These are phyloP conservation scores for Cryomyces antarcticus DNA, from an alignment of 495 filamentous ascomycete genomes.

Conservation along the genomic window DNA sequence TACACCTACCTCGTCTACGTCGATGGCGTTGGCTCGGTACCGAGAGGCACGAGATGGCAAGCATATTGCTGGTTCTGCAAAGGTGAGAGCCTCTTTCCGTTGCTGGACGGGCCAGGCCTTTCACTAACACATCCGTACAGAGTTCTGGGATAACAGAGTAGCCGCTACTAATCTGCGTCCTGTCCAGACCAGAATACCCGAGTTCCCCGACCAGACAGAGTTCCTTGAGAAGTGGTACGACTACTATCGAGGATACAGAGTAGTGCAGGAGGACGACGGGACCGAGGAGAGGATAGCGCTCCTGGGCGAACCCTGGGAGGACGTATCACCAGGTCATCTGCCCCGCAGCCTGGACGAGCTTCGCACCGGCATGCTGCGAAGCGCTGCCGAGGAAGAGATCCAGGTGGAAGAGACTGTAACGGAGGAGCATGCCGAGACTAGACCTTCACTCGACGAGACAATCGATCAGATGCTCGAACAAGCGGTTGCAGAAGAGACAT, in stretches of 20 bases:
- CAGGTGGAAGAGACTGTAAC: background rate
- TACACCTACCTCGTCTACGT: slow-evolving; percentile 20
- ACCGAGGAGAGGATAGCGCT: slow-evolving; percentile 19
- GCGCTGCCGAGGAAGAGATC: background rate
- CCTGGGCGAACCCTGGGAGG: slow-evolving; percentile 18
- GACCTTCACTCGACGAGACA: slow-evolving; percentile 14
- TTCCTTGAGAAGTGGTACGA: slow-evolving; percentile 24
- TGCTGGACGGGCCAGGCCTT: background rate
- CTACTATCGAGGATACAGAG: slow-evolving; percentile 21
- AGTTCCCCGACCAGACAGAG: slow-evolving; percentile 20
- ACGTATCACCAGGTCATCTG: slow-evolving; percentile 22
- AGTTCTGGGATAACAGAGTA: slow-evolving; percentile 24
- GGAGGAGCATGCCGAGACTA: slow-evolving; percentile 4
- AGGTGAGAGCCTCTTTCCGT: slow-evolving; percentile 2
- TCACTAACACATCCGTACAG: slow-evolving; percentile 9
- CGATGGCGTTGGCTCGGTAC: slow-evolving; percentile 24
- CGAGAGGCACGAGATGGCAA: slow-evolving; percentile 23
- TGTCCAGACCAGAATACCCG: slow-evolving; percentile 18
- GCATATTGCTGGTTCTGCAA: slow-evolving; percentile 27
- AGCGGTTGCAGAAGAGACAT: slow-evolving; percentile 5
- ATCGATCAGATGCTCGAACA: slow-evolving; percentile 16
- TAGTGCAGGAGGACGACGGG: slow-evolving; percentile 16
- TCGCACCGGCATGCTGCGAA: slow-evolving; percentile 1
- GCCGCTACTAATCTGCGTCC: slow-evolving; percentile 11
- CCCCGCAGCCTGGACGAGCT: slow-evolving; percentile 20